Evolutionary conservation across 2,329 filamentous ascomycete genomes (phyloP), one percentile per base, ranked within the genome.

Genomic region (Zarea fungicola): DNA sequence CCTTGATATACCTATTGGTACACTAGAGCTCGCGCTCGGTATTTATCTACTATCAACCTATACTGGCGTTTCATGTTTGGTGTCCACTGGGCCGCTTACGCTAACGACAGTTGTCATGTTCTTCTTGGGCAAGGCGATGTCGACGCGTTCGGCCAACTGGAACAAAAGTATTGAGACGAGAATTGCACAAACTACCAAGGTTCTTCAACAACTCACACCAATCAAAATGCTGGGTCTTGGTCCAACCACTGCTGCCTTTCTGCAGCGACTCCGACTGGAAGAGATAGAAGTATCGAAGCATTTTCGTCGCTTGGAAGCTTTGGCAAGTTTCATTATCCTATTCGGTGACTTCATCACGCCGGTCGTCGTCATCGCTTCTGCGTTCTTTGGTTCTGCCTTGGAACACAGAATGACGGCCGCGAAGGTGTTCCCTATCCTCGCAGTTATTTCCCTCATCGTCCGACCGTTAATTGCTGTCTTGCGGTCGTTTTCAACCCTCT

Each of bases 151-250:
- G 19, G 18, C 6, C 7, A 16, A 5, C 10, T 49, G 47, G 47
- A 42, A 49, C 14, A 4, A 29, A 6, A 43, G 47, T 6, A 42
- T 49, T 11, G 39, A 39, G 18, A 18, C 13, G 16, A 39, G 47
- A 6, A 31, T 49, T 5, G 8, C 39, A 1, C 34, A 49, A 18
- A 49, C 40, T 5, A 19, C 29, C 1, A 29, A 22, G 6, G 16
- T 49, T 14, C 11, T 49, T 14, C 10, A 18, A 13, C 47, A 49
- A n/a, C 14, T 49, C 6, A 49, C 42, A n/a, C 31, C 35, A 2
- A 22, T 49, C 18, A 49, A 49, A 19, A 49, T 49, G 47, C 19
- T 49, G 16, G 47, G 47, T 10, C 22, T 49, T 28, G 47, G 37
- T n/a, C n/a, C 19, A 18, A n/a, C 19, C 5, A 43, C 43, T 26